A percentile compares a stretch with the other conserved stretches of the same genome.
These are phyloP conservation scores for Leccinum variicolor DNA, from an alignment of 768 basidiomycete species.

Conservation along the genomic window DNA sequence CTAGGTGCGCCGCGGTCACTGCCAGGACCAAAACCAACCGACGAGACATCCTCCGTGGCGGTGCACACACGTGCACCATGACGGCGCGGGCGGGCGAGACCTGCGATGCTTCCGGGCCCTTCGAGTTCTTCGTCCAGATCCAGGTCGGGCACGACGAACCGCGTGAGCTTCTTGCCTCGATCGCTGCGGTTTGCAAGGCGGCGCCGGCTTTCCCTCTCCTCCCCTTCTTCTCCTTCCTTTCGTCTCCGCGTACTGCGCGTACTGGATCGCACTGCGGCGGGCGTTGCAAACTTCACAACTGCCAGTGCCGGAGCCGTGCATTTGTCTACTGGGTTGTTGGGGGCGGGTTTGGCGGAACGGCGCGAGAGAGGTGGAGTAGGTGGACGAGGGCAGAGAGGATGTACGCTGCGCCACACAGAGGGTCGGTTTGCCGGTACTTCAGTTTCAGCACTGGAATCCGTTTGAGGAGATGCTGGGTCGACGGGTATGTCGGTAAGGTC, in stretches of 20 bases:
- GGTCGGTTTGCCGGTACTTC: neutral
- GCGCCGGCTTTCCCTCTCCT: neutral
- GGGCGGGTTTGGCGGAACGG: neutral
- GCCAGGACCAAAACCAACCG: neutral
- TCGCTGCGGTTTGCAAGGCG: neutral
- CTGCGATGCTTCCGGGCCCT: neutral
- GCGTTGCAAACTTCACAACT: neutral
- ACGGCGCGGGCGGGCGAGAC: neutral
- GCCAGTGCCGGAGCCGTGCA: neutral
- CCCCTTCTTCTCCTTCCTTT: neutral
- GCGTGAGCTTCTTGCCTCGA: slow-evolving; percentile 6
- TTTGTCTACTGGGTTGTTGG: neutral
- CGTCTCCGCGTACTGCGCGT: neutral
- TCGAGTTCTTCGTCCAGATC: slow-evolving; percentile 1
- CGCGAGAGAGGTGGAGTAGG: slow-evolving; percentile 6
- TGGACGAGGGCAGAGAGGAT: neutral
- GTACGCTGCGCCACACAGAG: neutral
- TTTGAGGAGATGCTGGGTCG: neutral
- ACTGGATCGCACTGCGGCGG: neutral
- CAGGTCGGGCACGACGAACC: slow-evolving; percentile 8
- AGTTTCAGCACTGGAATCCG: neutral
- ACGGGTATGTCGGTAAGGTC: neutral
- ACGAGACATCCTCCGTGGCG: neutral
- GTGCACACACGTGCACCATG: neutral
- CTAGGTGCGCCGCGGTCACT: neutral